A percentile compares a stretch with the other conserved stretches of the same genome.
These are phyloP conservation scores for Apiotrichum siamense DNA, from an alignment of 1,284 basidiomycete genomes.

Conservation along the genomic window DNA sequence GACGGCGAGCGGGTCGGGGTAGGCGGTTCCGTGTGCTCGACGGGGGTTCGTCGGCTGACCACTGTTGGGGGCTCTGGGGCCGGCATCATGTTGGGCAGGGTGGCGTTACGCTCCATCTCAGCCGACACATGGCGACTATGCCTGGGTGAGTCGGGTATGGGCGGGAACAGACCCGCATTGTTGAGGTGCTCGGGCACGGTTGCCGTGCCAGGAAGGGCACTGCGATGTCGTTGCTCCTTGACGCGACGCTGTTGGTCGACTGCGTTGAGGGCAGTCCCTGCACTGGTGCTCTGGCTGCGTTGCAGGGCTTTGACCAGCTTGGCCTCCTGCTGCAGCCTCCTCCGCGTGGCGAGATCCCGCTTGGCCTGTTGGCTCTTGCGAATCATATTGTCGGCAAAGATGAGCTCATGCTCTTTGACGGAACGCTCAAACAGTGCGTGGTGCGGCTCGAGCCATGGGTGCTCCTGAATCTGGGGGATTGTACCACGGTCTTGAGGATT, in stretches of 20 bases:
- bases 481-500: slow-evolving; percentile 69
- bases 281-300: slow-evolving; percentile 33
- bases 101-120: slow-evolving; percentile 1
- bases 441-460: slow-evolving; percentile 73
- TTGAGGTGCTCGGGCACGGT: slow-evolving; percentile 42
- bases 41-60: background rate
- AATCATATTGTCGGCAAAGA: slow-evolving; percentile 77
- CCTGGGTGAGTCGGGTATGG: background rate
- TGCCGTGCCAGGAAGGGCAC: slow-evolving; percentile 44
- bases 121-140: background rate
- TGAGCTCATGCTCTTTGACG: slow-evolving; percentile 70
- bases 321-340: slow-evolving; percentile 36
- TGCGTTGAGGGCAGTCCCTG: slow-evolving; percentile 19
- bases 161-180: slow-evolving; percentile 23
- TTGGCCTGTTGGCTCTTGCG: slow-evolving; percentile 74
- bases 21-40: background rate
- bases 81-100: background rate
- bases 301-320: slow-evolving; percentile 28
- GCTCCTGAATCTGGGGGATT: slow-evolving; percentile 68
- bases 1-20: background rate
- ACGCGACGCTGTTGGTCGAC: slow-evolving; percentile 26
- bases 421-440: slow-evolving; percentile 60
- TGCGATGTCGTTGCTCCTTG: slow-evolving; percentile 43
- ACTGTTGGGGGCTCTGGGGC: background rate
- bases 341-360: slow-evolving; percentile 48